Conservation (phyloP, 148 eudicot genomes). For the Cornus suecica region DNA sequence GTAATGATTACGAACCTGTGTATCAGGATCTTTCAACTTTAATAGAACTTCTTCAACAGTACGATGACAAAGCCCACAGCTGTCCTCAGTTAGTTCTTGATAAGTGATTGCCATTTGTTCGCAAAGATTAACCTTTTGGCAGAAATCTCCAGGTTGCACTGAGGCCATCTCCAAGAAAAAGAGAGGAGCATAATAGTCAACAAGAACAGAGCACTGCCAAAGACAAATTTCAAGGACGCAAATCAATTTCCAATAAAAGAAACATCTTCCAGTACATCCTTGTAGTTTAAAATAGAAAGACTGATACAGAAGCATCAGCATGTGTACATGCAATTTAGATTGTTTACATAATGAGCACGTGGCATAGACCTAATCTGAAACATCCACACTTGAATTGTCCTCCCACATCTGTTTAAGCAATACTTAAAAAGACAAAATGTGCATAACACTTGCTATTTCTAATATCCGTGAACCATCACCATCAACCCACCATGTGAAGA, state of each 20-base stretch:
- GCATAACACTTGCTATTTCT: neutral
- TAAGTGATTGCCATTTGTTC: slow-evolving; percentile 21
- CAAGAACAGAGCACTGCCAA: slow-evolving; percentile 72
- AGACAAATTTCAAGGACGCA: neutral
- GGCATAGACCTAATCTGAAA: neutral
- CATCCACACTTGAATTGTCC: neutral
- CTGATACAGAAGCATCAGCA: neutral
- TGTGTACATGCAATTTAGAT: neutral
- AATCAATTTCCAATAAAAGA: neutral
- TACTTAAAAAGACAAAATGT: neutral
- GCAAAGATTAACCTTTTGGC: slow-evolving; percentile 63
- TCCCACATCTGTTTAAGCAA: neutral
- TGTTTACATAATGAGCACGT: neutral
- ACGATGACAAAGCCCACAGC: slow-evolving; percentile 61
- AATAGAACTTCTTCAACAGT: slow-evolving; percentile 52
- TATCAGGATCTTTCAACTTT: slow-evolving; percentile 79
- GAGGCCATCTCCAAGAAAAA: slow-evolving; percentile 64
- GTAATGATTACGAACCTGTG: slow-evolving; percentile 45
- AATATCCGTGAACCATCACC: neutral
- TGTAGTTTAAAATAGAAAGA: neutral
- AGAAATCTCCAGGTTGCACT: slow-evolving; percentile 59
- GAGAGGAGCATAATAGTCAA: slow-evolving; percentile 73
- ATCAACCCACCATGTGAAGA: neutral
- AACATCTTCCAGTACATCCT: neutral
- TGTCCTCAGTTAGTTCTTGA: slow-evolving; percentile 24